phyloP scores from a whole-genome alignment of 345 rosid species.

The Firmiana major region DNA sequence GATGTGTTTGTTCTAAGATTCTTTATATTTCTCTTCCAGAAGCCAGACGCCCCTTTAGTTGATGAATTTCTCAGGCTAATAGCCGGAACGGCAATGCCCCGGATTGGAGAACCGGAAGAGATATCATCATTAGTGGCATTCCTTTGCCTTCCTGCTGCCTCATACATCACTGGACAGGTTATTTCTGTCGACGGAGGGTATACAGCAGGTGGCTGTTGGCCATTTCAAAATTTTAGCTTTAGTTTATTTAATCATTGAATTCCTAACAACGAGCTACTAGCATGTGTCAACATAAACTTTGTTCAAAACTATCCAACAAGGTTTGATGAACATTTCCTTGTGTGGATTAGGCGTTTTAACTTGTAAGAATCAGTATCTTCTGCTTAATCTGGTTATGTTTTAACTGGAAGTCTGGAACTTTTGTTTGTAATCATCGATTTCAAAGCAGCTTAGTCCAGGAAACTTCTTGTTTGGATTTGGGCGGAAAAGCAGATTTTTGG shows the following conservation, averaged over 20 bases:
- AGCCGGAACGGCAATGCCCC: constrained; percentile 32
- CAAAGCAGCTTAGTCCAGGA: background rate
- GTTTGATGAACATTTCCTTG: background rate
- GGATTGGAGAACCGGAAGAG: constrained; percentile 36
- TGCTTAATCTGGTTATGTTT: background rate
- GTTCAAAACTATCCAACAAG: background rate
- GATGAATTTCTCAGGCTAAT: constrained; percentile 14
- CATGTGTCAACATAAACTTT: background rate
- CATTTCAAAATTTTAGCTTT: constrained; percentile 1
- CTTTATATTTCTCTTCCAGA: background rate
- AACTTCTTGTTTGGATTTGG: background rate
- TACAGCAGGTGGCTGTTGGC: constrained; percentile 33
- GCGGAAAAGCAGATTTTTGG: background rate
- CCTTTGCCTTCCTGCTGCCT: constrained; percentile 51
- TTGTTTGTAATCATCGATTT: too few relatives aligned
- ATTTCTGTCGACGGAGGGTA: constrained; percentile 48
- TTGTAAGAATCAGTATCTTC: background rate
- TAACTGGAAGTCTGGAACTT: background rate
- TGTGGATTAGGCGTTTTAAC: background rate
- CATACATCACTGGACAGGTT: constrained; percentile 44
- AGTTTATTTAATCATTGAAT: background rate
- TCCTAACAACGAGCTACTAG: too few relatives aligned
- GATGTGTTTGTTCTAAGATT: background rate
- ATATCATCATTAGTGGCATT: constrained; percentile 43
- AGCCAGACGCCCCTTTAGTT: background rate